Base-by-base conservation (phyloP, 345 rosid species). In the Corymbia maculata region DNA sequence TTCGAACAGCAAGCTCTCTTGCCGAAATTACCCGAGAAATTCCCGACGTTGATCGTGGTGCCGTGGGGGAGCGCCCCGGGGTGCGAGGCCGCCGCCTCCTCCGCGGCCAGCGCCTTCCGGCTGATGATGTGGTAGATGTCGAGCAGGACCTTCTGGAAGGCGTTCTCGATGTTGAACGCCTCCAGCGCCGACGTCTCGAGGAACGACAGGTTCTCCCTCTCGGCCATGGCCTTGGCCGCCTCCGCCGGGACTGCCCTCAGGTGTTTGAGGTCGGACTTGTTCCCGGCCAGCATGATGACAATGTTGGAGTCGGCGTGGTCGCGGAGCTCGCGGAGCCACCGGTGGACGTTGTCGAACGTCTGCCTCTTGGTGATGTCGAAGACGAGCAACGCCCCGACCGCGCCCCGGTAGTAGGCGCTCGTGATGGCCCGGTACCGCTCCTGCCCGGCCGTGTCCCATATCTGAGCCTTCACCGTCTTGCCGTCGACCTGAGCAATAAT, bases 231-330 rank as follows among this genome's bases (percentile, higher is more conserved):
- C 79, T 89, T 89, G 16, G 94, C 94, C 52, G 93, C 92, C 22
- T 92, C 96, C 0, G 89, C 16, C 0, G 93, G 30, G 45, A 95
- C 92, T 4, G 94, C 91, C 61, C 95, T 53, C 28, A 95, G 91
- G 75, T 95, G 97, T 66, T 93, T 94, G 88, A 95, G 91, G 80
- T 95, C 97, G 28, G 94, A 91, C 85, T 95, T 95, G 92, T 95
- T 95, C 26, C 97, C 97, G 4, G 95, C 95, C 95, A 95, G 61
- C 95, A 95, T 93, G 47, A 95, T 93, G 85, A 95, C 97, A 59
- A 95, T 94, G 94, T 95, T 95, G 87, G 97, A 95, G 88, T 95
- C 97, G 4, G 97, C 97, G 17, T 95, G 96, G 85, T 95, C 96
- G 49, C 97, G 88, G 52, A 94, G 91, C 70, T 95, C 97, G 10